Conservation (phyloP, 345 rosid species). For the Pistacia vera region DNA sequence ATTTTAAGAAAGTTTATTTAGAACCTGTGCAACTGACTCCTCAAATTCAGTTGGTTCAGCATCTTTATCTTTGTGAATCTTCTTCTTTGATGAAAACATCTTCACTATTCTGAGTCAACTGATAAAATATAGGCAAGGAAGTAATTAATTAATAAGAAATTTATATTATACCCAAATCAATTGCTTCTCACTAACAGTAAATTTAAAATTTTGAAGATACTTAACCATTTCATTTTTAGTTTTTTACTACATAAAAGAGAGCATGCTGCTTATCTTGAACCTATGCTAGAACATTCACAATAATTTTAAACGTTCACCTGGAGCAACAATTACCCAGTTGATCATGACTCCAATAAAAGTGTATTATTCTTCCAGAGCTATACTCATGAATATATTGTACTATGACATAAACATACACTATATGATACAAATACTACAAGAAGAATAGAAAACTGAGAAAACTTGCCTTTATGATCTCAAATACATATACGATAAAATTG, state of each 20-base stretch:
- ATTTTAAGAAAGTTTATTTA: not conserved
- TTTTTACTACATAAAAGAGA: not conserved
- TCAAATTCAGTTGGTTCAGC: slow-evolving; percentile 79
- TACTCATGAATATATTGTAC: too few relatives aligned
- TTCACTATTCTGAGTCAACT: slow-evolving; percentile 15
- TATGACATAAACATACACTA: too few relatives aligned
- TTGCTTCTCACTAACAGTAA: not conserved
- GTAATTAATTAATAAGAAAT: not conserved
- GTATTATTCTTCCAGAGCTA: too few relatives aligned
- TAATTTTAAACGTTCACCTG: not conserved
- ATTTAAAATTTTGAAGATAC: not conserved
- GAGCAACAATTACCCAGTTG: not conserved
- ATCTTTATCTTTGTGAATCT: slow-evolving; percentile 81
- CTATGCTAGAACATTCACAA: not conserved
- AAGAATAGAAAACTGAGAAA: too few relatives aligned
- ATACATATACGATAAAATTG: too few relatives aligned
- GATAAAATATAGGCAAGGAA: not conserved
- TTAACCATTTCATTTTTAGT: not conserved
- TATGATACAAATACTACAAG: too few relatives aligned
- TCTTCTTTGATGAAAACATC: slow-evolving; percentile 78
- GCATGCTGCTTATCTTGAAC: not conserved
- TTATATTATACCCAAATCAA: not conserved
- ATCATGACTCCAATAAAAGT: too few relatives aligned
- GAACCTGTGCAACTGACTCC: slow-evolving; percentile 86
- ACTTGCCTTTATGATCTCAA: too few relatives aligned